Evolutionary conservation across 306 rosid genomes (phyloP), one percentile per base, ranked within the genome.

Genomic region (Ziziphus jujuba): DNA sequence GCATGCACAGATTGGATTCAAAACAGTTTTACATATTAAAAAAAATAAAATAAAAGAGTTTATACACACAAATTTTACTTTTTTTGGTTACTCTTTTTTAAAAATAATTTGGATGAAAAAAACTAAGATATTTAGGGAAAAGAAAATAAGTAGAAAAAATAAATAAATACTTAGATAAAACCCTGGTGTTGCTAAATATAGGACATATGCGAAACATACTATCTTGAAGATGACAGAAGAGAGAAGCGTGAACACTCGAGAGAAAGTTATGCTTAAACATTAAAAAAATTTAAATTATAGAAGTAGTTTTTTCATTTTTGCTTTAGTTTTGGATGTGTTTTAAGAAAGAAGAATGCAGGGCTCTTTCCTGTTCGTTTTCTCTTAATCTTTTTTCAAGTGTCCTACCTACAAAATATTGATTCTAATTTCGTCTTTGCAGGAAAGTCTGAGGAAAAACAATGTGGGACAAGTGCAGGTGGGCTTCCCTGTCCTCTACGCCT

Each of bases 401-500:
- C 17, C 51, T 11, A 47, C 2, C 11, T 10, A n/a, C 13, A 47
- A 47, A 12, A 10, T 11, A 50, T 19, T 17, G 24, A 50, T 20
- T 7, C n/a, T n/a, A 51, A 38, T 19, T 55, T 16, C 28, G 40
- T 75, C 75, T 70, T 65, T 78, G 56, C 80, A 90, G 98, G 97
- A 82, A 77, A 57, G 61, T 48, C 35, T 86, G 83, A 89, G 74
- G 77, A 81, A 79, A 67, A 73, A 60, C 71, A 48, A 59, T 45
- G 66, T 49, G 20, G 80, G 63, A 77, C 72, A 43, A 24, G 76
- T 66, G 69, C 87, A 74, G 71, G 77, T 58, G 56, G 97, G 99
- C 35, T 90, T 93, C 82, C 96, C 99, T 7, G 65, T 86, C 34
- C 70, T 88, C 68, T 83, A 80, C 85, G 91, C 87, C 72, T 79